Evolutionary conservation across 2,329 filamentous ascomycete genomes (phyloP).

Genomic region (Epichloe amarillans): DNA sequence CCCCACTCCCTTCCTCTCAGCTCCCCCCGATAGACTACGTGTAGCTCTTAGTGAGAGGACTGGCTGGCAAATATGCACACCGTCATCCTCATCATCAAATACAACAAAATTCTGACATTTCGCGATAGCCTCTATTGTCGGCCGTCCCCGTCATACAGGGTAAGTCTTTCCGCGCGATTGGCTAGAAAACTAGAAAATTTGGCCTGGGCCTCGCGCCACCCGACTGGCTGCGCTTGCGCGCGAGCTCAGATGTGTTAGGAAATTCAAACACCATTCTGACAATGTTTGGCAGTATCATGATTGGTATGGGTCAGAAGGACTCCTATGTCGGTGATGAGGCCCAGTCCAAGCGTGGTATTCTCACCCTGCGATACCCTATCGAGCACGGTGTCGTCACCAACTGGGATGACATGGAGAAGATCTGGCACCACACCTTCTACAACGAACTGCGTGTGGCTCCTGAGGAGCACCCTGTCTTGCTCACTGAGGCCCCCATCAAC

Average conservation of each 20-base stretch:
- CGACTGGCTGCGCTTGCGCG: not conserved
- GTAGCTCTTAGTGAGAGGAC: slow-evolving; percentile 5
- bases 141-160: slow-evolving; percentile 99
- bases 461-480: slow-evolving; percentile 98
- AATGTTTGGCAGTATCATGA: slow-evolving; percentile 74
- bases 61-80: not conserved
- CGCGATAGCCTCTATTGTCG: slow-evolving; percentile 84
- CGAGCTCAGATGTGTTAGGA: not conserved
- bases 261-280: slow-evolving; percentile 6
- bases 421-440: slow-evolving; percentile 99
- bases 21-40: slow-evolving; percentile 3
- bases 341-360: slow-evolving; percentile 99
- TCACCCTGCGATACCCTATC: slow-evolving; percentile 98
- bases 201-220: not conserved
- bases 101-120: slow-evolving; percentile 21
- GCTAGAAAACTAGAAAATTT: not conserved
- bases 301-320: slow-evolving; percentile 99
- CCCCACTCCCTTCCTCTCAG: slow-evolving; percentile 19
- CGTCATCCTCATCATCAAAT: not conserved
- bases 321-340: slow-evolving; percentile 99
- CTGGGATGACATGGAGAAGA: slow-evolving; percentile 99
- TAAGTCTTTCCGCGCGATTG: slow-evolving; percentile 39
- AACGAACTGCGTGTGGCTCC: slow-evolving; percentile 99
- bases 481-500: slow-evolving; percentile 99
- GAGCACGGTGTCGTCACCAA: slow-evolving; percentile 99